Percentiles rank a stretch among this genome's conserved stretches.
Evolutionary conservation across 2,329 filamentous ascomycete genomes (phyloP).

Genomic region (Alternaria tenuissima): DNA sequence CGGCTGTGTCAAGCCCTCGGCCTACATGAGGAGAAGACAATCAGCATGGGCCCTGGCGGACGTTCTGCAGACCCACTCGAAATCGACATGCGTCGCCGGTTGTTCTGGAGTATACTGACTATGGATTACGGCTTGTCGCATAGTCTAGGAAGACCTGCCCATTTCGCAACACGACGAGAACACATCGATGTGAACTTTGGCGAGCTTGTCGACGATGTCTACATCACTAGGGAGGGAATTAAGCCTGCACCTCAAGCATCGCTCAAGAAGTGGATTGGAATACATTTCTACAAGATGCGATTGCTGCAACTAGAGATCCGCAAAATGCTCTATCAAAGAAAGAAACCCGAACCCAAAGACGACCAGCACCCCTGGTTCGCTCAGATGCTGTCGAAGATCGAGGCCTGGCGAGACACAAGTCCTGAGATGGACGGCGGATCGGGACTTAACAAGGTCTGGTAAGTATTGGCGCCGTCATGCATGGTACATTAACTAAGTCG

Average conservation of each 20-base stretch:
- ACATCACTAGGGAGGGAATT: constrained; percentile 81
- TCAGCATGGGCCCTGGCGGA: constrained; percentile 69
- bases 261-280: constrained; percentile 84
- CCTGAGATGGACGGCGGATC: constrained; percentile 74
- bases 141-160: constrained; percentile 84
- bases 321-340: constrained; percentile 84
- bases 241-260: constrained; percentile 72
- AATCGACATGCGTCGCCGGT: constrained; percentile 85
- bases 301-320: constrained; percentile 87
- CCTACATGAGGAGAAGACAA: constrained; percentile 87
- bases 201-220: constrained; percentile 79
- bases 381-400: constrained; percentile 79
- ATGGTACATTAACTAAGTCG: constrained; percentile 1
- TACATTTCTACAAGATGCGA: constrained; percentile 94
- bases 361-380: constrained; percentile 89
- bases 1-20: constrained; percentile 90
- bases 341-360: constrained; percentile 75
- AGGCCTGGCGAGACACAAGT: constrained; percentile 78
- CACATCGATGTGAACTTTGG: constrained; percentile 88
- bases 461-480: constrained; percentile 44
- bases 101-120: constrained; percentile 86
- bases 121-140: constrained; percentile 92
- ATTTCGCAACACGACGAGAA: constrained; percentile 82
- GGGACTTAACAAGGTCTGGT: constrained; percentile 83
- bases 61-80: constrained; percentile 73